Base-by-base conservation (phyloP, 805 yeast species). In the Pichia cephalocereana region DNA sequence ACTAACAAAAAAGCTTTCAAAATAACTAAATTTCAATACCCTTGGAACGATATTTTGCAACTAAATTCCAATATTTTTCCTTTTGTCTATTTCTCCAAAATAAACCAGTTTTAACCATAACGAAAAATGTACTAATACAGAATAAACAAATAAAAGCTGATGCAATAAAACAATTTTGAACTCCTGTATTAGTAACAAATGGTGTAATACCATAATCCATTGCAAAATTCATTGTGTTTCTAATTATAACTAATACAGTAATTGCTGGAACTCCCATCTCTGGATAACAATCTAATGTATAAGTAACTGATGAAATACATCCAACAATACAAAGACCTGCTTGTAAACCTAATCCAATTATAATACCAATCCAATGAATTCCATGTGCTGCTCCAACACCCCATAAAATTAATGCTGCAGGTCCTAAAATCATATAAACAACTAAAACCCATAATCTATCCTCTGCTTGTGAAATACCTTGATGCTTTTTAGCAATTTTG, bases 321-420 rank as follows among this genome's bases (percentile, higher is more conserved):
- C 82, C 81, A 44, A 79, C 75, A 48, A 77, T 64, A 52, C 77
- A 70, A 38, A 71, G 62, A 8, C 83, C 82, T 14, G 80, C 82
- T 40, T 78, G 65, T 40, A 77, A 58, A 2, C 83, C 86, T 53
- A 77, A 67, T 2, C 82, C 83, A 45, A 72, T 66, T 38, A 75
- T 71, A 6, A 75, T 66, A 3, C 77, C 76, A 46, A 77, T 67
- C 84, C 86, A 81, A 45, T 74, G 75, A 31, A 74, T 64, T 5
- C 67, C 70, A 45, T 73, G 71, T 43, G 73, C 72, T 0, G 85
- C 81, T 11, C 84, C 86, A 41, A 80, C 73, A 43, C 87, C 87
- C 73, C 82, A 79, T 15, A 82, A 65, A 51, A 80, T 70, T 48
- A 79, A 64, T 0, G 83, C 78, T 0, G 70, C 69, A 1, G 82